Base-by-base conservation (phyloP, 148 eudicot species). In the Heliosperma pusillum region DNA sequence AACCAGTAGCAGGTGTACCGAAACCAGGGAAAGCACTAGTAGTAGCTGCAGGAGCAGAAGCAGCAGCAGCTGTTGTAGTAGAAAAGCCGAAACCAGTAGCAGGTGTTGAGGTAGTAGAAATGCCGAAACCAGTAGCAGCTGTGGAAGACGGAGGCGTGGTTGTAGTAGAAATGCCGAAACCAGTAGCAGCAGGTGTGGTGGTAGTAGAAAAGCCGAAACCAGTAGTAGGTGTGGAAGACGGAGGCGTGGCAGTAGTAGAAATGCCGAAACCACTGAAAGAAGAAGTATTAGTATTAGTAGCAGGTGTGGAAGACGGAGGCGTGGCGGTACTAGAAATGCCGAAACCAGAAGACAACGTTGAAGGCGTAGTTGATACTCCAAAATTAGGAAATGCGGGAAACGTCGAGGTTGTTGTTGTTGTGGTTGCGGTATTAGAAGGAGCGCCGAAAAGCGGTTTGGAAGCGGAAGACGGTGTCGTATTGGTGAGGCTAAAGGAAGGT, bases 381-480 rank as follows among this genome's bases (percentile, higher is more conserved):
- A 42, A 42, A 67, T 27, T 17, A 67, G 76, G 9, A 7, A 36
- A 36, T 0, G 42, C 42, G 0, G 79, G 40, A 66, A 68, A 66
- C 12, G 73, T 21, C 1, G 62, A 20, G 19, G 72, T 15, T 9
- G 72, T 36, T 13, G 74, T 56, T 2, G 79, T 25, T 19, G 61
- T 29, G 24, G 80, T n/a, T 16, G 69, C 10, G 26, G 25, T 19
- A 42, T 10, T 58, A 7, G 69, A 47, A 33, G 73, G 76, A 76
- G 69, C 29, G 9, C 77, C 77, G 55, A 82, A 79, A 16, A 76
- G 17, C 1, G 81, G 62, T 36, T 72, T 67, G 0, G 80, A 30
- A 26, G 72, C 45, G 2, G 76, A 63, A 42, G 69, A 5, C 2
- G 76, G 12, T 1, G 67, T 25, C 1, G 64, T 44, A 71, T 26